Percentiles rank a stretch among this genome's conserved stretches.
Evolutionary conservation across 495 filamentous ascomycete species (phyloP).

Genomic region (Corynascus novoguineensis): DNA sequence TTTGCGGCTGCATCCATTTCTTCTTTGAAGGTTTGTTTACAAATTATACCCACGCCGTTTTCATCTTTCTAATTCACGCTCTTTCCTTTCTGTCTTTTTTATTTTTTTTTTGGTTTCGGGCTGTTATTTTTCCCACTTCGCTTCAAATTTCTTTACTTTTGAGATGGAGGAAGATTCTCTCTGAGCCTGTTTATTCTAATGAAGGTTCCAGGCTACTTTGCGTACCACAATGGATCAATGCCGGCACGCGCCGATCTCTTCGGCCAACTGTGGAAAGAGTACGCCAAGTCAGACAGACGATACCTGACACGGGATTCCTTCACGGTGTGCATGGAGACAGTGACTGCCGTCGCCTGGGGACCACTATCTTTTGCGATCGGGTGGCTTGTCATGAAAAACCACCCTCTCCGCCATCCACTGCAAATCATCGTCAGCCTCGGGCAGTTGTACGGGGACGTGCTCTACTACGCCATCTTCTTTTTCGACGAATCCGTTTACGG

Average conservation of each 20-base stretch:
- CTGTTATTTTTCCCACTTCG: background rate
- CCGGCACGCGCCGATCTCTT: conserved; percentile 43
- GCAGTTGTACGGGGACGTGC: conserved; percentile 52
- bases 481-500: conserved; percentile 43
- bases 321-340: conserved; percentile 51
- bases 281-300: conserved; percentile 52
- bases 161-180: background rate
- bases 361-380: conserved; percentile 50
- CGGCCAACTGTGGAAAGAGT: conserved; percentile 60
- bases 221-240: conserved; percentile 40
- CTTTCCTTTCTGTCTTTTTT: too few species aligned
- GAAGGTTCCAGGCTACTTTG: conserved; percentile 38
- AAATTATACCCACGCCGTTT: too few species aligned
- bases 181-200: background rate
- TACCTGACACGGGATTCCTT: conserved; percentile 51
- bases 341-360: conserved; percentile 43
- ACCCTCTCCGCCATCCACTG: conserved; percentile 48
- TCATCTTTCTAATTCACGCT: too few species aligned
- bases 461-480: conserved; percentile 52
- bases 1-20: conserved; percentile 52
- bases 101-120: background rate
- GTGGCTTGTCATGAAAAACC: conserved; percentile 38
- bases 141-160: background rate
- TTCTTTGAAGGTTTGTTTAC: conserved; percentile 46
- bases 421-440: conserved; percentile 51